A percentile compares a stretch with the other conserved stretches of the same genome.
These are phyloP conservation scores for Mycosarcoma mackinlayi DNA, from an alignment of 1,284 basidiomycete genomes.

Conservation along the genomic window DNA sequence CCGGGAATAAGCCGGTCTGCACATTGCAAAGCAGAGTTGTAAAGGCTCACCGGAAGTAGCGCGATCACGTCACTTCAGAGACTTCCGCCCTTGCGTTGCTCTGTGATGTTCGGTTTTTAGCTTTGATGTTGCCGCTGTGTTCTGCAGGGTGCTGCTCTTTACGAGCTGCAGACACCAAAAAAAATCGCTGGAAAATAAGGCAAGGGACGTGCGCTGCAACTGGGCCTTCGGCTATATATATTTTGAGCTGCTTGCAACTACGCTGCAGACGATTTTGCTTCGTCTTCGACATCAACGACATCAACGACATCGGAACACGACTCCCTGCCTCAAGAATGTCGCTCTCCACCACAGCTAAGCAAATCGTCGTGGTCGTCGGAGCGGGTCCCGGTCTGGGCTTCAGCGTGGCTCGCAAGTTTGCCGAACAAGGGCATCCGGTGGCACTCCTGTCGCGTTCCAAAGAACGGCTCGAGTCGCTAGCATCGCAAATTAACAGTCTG, in stretches of 20 bases:
- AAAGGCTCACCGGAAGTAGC: no score
- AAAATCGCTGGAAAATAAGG: no score
- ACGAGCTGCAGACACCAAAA: no score
- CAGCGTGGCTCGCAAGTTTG: constrained; percentile 36
- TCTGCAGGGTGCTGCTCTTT: constrained; percentile 13
- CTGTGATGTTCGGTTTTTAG: no score
- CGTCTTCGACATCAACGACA: not conserved
- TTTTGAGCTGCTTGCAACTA: not conserved
- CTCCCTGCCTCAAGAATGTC: constrained; percentile 4
- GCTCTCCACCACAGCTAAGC: constrained; percentile 25
- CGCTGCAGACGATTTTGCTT: not conserved
- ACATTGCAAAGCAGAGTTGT: no score
- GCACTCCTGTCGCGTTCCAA: constrained; percentile 44
- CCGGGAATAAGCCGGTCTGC: not conserved
- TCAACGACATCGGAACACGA: not conserved
- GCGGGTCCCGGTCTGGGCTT: constrained; percentile 43
- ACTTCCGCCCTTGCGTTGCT: no score
- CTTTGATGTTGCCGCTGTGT: constrained; percentile 6
- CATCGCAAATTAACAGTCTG: constrained; percentile 30
- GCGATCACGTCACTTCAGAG: no score
- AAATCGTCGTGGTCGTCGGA: constrained; percentile 39
- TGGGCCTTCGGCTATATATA: constrained; percentile 21
- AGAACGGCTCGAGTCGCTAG: constrained; percentile 36
- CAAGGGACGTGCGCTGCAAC: constrained; percentile 4
- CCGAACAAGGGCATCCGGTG: constrained; percentile 43